Base-by-base conservation (phyloP, 164 flowering plant species). In the Paratinospora sagittata region DNA sequence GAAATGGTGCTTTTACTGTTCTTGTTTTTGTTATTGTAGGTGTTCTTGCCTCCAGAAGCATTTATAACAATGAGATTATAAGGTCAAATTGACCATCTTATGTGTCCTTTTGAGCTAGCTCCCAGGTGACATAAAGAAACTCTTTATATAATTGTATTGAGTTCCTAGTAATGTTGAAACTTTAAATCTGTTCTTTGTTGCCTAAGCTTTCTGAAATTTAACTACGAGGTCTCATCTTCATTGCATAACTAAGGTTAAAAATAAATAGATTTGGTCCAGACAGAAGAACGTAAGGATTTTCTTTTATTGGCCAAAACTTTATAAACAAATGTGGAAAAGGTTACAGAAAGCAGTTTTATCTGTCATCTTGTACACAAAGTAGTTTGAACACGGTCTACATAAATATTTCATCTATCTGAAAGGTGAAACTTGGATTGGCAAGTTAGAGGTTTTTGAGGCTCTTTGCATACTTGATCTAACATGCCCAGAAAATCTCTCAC, bases 401-500 rank as follows among this genome's bases (percentile, higher is more conserved):
- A 58, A 27, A 27, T 13, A 66, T 24, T 17, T 58, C 66, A 43
- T 72, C 77, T 79, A 83, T 62, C 83, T 67, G 58, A 84, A 85
- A 63, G 90, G 85, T 33, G 91, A 80, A 2, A 84, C 63, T 74
- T 85, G 84, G 63, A 71, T 89, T 45, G 82, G 81, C 60, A 63
- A 74, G 10, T 75, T 81, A 6, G 88, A 80, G 8, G 68, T 66
- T 73, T 83, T 93, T 27, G 69, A 75, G 82, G 82, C 82, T 92
- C 97, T 78, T 85, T 95, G 63, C 97, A 95, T 7, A 92, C 94
- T 77, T 78, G 80, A 78, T 95, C 97, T 43, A 95, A 78, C 91
- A 90, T 84, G 14, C 87, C 85, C 76, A 95, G 73, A 73, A 95
- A 95, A 66, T 95, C 99, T 64, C 97, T 88, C 45, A 92, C 97